phyloP scores from a whole-genome alignment of 2,329 filamentous ascomycete species.

The Apiospora phragmitis region DNA sequence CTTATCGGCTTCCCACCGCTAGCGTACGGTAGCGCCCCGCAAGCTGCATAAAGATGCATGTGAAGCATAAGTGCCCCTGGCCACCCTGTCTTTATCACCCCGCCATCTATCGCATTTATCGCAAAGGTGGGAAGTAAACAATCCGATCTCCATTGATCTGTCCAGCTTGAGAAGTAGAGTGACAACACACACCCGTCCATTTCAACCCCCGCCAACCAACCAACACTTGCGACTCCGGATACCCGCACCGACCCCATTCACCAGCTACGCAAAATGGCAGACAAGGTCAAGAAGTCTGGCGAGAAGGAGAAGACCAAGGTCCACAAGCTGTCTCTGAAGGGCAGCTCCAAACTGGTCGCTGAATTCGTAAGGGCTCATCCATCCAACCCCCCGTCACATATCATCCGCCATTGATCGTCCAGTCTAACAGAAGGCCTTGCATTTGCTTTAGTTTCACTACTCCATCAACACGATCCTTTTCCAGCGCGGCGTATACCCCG shows the following conservation, averaged over 20 bases:
- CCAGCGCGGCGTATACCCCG: slow-evolving; percentile 82
- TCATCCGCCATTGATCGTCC: not conserved
- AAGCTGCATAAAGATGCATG: not conserved
- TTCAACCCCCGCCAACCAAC: not conserved
- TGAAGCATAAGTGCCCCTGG: not conserved
- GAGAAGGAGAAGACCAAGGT: slow-evolving; percentile 79
- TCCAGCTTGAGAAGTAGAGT: not conserved
- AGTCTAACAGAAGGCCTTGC: not conserved
- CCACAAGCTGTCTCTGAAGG: slow-evolving; percentile 91
- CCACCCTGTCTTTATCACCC: slow-evolving; percentile 5
- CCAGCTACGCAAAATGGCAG: slow-evolving; percentile 24
- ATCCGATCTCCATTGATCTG: not conserved
- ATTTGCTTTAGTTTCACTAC: slow-evolving; percentile 77
- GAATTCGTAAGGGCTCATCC: slow-evolving; percentile 77
- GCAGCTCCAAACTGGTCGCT: slow-evolving; percentile 80
- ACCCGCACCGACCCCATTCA: not conserved
- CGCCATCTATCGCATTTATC: slow-evolving; percentile 2
- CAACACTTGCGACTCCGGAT: not conserved
- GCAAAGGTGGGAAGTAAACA: slow-evolving; percentile 10
- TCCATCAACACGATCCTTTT: slow-evolving; percentile 97
- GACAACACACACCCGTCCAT: not conserved
- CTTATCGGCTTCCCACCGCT: not conserved
- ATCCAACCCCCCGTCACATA: not conserved
- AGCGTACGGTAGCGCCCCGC: not conserved
- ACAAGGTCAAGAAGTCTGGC: slow-evolving; percentile 19